Evolutionary conservation across 2,329 filamentous ascomycete species (phyloP), one percentile per base, ranked within the genome.

Genomic region (Fusarium sp.): DNA sequence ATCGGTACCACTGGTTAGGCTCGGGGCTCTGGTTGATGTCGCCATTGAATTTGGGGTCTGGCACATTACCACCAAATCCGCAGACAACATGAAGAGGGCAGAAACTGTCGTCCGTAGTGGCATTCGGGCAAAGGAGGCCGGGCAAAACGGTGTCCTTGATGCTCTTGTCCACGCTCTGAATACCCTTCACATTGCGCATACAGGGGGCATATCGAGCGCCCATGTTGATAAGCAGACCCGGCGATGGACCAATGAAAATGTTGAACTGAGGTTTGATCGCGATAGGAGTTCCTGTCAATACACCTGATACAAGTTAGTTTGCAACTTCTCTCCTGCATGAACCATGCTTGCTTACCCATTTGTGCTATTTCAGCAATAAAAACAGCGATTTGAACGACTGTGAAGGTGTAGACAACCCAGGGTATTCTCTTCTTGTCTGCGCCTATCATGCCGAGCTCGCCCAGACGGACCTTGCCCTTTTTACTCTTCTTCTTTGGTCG

Each of bases 1-100:
- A 98, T 62, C 96, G 91, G 80, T 88, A 99, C 96, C 96, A 99
- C 78, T 99, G 96, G 76, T 98, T 89, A 1, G 96, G 96, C 62
- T 88, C 85, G 3, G 90, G 84, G 11, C 66, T 80, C 72, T 86
- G 82, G 54, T 81, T 70, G 26, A 77, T 75, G 55, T 84, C 76
- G 53, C 81, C 82, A 20, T 89, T 83, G 70, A 88, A 85, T 4
- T 82, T 75, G 10, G 92, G 91, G 67, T 94, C 87, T 1, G 89
- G 89, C 7, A 66, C 89, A n/a, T 66, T 62, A 61, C 91, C 91
- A 57, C 85, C 85, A 73, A 97, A 96, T 26, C 94, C 94, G 77
- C 96, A 99, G 17, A 97, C 85, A 17, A 95, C 82, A 11, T 88
- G 90, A 11, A 99, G 86, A 1, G 88, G 84, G 79, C 96, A 99